phyloP scores from a whole-genome alignment of 257 asterid species.

The Salvia hispanica region DNA sequence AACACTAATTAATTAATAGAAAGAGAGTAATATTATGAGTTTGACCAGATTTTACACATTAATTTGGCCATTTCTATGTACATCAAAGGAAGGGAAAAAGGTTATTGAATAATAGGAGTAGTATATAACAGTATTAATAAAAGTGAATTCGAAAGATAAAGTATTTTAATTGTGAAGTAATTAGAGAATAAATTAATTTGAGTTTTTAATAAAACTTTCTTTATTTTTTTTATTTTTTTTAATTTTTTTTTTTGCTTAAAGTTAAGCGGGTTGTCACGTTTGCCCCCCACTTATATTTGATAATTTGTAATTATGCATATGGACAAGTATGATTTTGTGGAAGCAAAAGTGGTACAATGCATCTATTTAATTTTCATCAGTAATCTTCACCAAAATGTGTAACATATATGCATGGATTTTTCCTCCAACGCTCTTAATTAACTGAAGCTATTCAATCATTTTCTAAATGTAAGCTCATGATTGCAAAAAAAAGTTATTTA shows the following conservation, averaged over 20 bases:
- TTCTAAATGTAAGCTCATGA: not conserved
- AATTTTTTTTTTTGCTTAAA: constrained; percentile 28
- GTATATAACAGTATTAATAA: no score
- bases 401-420: no score
- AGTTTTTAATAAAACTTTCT: constrained; percentile 22
- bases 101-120: no score
- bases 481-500: no score
- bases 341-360: constrained; percentile 31
- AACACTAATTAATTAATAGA: not conserved
- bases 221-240: constrained; percentile 23
- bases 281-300: constrained; percentile 47
- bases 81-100: not conserved
- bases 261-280: constrained; percentile 47
- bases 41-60: constrained; percentile 24
- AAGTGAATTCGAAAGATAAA: not conserved
- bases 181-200: constrained; percentile 14
- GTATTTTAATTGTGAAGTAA: not conserved
- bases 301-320: constrained; percentile 32
- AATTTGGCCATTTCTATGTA: constrained; percentile 29
- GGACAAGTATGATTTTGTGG: constrained; percentile 42
- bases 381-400: not conserved
- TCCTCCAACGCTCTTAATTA: not conserved
- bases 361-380: constrained; percentile 1
- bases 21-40: constrained; percentile 1
- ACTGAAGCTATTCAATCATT: not conserved